Percentiles rank a stretch among this genome's conserved stretches.
phyloP scores from a whole-genome alignment of 306 rosid genomes.

The Begonia masoniana region DNA sequence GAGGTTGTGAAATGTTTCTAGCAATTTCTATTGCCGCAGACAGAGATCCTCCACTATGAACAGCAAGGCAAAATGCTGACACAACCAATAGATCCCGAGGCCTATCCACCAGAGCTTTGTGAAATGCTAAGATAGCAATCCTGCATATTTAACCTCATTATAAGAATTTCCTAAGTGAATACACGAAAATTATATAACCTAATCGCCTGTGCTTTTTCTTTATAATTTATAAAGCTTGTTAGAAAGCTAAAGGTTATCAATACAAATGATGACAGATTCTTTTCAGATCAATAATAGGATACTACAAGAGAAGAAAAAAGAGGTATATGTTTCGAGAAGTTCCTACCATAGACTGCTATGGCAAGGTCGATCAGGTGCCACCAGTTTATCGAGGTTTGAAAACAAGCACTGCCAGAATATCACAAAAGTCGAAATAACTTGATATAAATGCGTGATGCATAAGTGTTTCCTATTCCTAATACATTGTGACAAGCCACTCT shows the following conservation, averaged over 20 bases:
- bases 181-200: too few species aligned
- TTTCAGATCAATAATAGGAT: too few species aligned
- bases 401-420: conserved; percentile 14
- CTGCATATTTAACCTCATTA: conserved; percentile 11
- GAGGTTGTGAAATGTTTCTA: conserved; percentile 13
- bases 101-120: conserved; percentile 25
- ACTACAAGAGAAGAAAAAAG: too few species aligned
- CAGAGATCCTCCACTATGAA: conserved; percentile 26
- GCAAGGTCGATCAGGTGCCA: conserved; percentile 25
- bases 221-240: too few species aligned
- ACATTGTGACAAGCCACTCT: too few species aligned
- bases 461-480: too few species aligned
- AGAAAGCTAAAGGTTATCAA: too few species aligned
- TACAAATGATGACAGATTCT: too few species aligned
- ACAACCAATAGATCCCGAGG: conserved; percentile 31
- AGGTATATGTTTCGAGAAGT: not conserved
- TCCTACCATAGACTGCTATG: conserved; percentile 26
- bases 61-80: conserved; percentile 25
- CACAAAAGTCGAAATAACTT: too few species aligned
- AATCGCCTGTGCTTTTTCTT: too few species aligned
- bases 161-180: not conserved
- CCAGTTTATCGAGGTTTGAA: conserved; percentile 22
- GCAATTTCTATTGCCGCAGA: conserved; percentile 19
- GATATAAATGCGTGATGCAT: too few species aligned
- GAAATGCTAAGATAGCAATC: conserved; percentile 33